Base-by-base conservation (phyloP, 2,329 filamentous ascomycete species). In the Cladophialophora yegresii region DNA sequence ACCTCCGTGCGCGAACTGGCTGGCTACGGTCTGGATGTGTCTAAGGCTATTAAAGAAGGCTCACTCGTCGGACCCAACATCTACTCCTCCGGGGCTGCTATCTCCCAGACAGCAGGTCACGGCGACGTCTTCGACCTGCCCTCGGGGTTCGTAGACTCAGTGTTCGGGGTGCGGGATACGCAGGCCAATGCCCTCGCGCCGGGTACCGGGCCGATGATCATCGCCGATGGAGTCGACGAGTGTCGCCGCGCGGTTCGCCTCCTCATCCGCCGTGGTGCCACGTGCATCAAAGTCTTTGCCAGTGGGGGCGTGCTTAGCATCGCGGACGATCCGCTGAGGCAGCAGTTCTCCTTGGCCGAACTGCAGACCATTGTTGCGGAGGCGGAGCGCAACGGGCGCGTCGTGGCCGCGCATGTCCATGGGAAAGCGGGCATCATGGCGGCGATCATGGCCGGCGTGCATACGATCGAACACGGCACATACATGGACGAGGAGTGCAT, bases 1-100 rank as follows among this genome's bases (percentile, higher is more conserved):
- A 84, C 82, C 0, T 81, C 79, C 10, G 75, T 84, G 2, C 75
- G 82, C 20, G 83, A 84, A 66, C 71, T 83, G 10, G 81, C 75
- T 1, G 82, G 82, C 0, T 82, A 77, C 64, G 81, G 74, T 0
- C 76, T 78, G 3, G 80, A 84, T 49, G 69, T 83, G 10, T 72
- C 75, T 3, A 73, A 74, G 4, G 77, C 77, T 0, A 77, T 84
- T 50, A 70, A 78, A 8, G 77, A 81, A 40, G 81, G 80, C 1
- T 73, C 72, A 20, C 74, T 84, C 30, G 69, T 79, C 7, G 81
- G 81, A 0, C 81, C 81, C 0, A 81, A 81, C 60, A 77, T 84
- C 12, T 84, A 84, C 73, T 79, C 77, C 0, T 75, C 80, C 1
- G 75, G 80, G 26, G 75, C 75, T 0, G 71, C 76, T 13, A 75